Evolutionary conservation across 2,329 filamentous ascomycete species (phyloP), one percentile per base, ranked within the genome.

Genomic region (Verticillium nonalfalfae): DNA sequence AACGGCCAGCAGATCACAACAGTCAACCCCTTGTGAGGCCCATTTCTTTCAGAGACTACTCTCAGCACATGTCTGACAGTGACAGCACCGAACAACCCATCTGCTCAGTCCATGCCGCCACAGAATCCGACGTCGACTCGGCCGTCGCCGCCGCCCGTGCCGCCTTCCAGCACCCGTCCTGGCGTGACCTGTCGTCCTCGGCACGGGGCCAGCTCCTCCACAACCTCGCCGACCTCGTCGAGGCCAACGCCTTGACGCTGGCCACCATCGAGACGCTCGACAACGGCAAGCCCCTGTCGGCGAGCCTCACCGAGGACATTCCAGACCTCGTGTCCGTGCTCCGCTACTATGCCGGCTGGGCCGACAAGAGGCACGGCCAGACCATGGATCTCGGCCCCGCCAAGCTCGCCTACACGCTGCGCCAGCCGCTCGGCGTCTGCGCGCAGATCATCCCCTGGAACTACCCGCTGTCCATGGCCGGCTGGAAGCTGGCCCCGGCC

Each of bases 381-480:
- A 88, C 89, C n/a, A 91, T 93, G 66, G 87, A 90, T 67, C 89
- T 88, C 10, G 85, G 84, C 1, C 82, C 84, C 1, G 75, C 79
- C 56, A 93, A 93, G 75, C 82, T 93, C 64, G 89, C 89, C 2
- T 94, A 93, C 71, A 93, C 89, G 0, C 76, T 91, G 60, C 85
- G 87, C 63, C 87, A 94, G 74, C 90, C 91, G 1, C 77, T 94
- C 38, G 91, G 91, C 45, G 90, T 95, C 0, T 90, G 90, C 66
- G 90, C 84, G 13, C 81, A 82, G 73, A 93, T 93, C 65, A 91
- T 91, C 63, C 90, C 90, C 9, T 94, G 90, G 89, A 94, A 94
- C 73, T 91, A 89, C 66, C 90, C 91, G 1, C 79, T 94, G 1
- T 80, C 82, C 21, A 93, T 93, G 85, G 88, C 89, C 15, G 86